phyloP scores from a whole-genome alignment of 345 rosid species.

The Aurinia saxatilis region DNA sequence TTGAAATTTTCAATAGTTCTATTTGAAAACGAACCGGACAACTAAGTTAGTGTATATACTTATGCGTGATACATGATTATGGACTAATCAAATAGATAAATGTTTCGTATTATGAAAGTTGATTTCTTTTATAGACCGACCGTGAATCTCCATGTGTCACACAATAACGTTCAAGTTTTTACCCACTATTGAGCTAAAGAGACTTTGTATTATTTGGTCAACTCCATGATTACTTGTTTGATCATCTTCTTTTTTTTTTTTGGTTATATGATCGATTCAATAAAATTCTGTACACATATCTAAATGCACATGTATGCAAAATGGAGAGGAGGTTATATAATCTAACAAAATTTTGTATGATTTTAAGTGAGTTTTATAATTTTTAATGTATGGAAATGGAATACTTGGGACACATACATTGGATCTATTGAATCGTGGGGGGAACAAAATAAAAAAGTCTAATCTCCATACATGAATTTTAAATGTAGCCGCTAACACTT shows the following conservation, averaged over 20 bases:
- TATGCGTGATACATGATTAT: not conserved
- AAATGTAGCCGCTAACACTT: not conserved
- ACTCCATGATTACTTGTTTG: not conserved
- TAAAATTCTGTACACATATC: no score
- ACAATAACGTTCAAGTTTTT: slow-evolving; percentile 5
- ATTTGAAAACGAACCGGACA: not conserved
- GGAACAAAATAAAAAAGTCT: not conserved
- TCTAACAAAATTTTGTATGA: no score
- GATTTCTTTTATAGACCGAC: slow-evolving; percentile 16
- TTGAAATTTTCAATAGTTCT: not conserved
- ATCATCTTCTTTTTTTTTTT: no score
- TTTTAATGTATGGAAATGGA: no score
- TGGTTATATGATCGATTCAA: no score
- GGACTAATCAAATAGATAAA: not conserved
- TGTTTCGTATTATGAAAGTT: slow-evolving; percentile 3
- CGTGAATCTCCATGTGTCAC: slow-evolving; percentile 18
- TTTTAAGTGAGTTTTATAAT: no score
- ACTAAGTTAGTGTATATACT: not conserved
- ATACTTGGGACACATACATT: not conserved
- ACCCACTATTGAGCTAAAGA: not conserved
- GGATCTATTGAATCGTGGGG: not conserved
- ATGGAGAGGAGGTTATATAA: not conserved
- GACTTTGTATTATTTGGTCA: slow-evolving; percentile 15
- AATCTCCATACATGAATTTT: not conserved
- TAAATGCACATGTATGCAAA: not conserved